Base-by-base conservation (phyloP, 2,329 filamentous ascomycete genomes). In the Colletotrichum liriopes region DNA sequence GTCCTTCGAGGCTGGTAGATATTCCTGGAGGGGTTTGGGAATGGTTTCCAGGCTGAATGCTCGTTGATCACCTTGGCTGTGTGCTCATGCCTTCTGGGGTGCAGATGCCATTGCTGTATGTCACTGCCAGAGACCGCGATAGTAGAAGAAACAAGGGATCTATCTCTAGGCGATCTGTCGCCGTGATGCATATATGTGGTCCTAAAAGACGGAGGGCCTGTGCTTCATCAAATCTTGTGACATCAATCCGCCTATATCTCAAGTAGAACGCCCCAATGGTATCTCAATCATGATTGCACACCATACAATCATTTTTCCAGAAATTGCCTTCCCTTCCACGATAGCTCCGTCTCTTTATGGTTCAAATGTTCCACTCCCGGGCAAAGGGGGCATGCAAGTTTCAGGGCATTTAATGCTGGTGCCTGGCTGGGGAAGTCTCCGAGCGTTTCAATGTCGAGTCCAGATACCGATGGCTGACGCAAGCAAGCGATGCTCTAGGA, bases 321-420 rank as follows among this genome's bases (percentile, higher is more conserved):
- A 29, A 18, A 29, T 16, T 62, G 20, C 18, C 39, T 20, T 26
- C 32, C 37, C 26, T 20, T 18, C 26, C 9, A 41, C 1, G 11
- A 62, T 20, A 26, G n/a, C 45, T 47, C 61, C 47, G 20, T 35
- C 52, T 47, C 29, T n/a, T 51, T 8, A 39, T 49, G 26, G 20
- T 35, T 45, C n/a, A 20, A 26, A 16, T 20, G 35, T 11, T 16
- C 35, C 51, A 47, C 16, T 23, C 6, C 54, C 37, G 45, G 54
- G 23, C 61, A 29, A 35, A 32, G 23, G 3, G n/a, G 3, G n/a
- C 12, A 59, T 65, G 69, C 65, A 51, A 16, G 52, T 69, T 43
- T 54, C 54, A 65, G 45, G 45, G 39, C 16, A 58, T 26, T 47
- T 43, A 32, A 64, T 60, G 60, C 69, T 72, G 65, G 4, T 69